Evolutionary conservation across 306 rosid species (phyloP), one percentile per base, ranked within the genome.

Genomic region (Rosa persica): DNA sequence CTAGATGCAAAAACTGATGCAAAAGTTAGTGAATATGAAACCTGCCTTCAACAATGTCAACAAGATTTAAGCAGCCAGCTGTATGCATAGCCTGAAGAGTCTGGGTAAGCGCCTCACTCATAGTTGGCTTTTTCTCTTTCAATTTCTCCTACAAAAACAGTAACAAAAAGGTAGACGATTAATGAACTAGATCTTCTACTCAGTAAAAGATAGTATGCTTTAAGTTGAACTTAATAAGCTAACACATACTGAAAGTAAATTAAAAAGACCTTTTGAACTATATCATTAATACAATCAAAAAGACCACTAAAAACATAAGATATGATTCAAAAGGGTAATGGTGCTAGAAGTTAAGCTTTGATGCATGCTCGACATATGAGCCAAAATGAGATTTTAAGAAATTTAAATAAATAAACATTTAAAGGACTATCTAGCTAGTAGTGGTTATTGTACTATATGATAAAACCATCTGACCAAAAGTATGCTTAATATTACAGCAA

Each of bases 101-200:
- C 81, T 91, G 99, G 20, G 80, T 79, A 74, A 96, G 86, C 39
- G 98, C 82, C 80, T 96, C 99, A 0, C 76, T 22, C 88, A 82
- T 46, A 40, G 97, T 71, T 72, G 99, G 99, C 76, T 96, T 96
- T 81, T 96, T 96, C 87, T 96, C 99, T 86, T 96, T 96, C 87
- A 96, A 75, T 90, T 96, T 96, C 90, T 96, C 99, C 99, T 96
- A 78, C 64, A 44, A 55, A 52, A 57, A 39, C 12, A 70, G 20
- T 20, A 23, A 51, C 22, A 68, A 72, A 79, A 57, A 25, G 75
- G 84, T 76, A 82, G 49, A 58, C 72, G 57, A 55, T 38, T 67
- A 78, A 38, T 40, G 5, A 79, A 34, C 40, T 48, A 46, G 22
- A 62, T 61, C 43, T 44, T 48, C 43, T 27, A 48, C 22, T 62